These are phyloP conservation scores for Cladosporium cucumerinum DNA, from an alignment of 2,329 filamentous ascomycete species.

Conservation along the genomic window DNA sequence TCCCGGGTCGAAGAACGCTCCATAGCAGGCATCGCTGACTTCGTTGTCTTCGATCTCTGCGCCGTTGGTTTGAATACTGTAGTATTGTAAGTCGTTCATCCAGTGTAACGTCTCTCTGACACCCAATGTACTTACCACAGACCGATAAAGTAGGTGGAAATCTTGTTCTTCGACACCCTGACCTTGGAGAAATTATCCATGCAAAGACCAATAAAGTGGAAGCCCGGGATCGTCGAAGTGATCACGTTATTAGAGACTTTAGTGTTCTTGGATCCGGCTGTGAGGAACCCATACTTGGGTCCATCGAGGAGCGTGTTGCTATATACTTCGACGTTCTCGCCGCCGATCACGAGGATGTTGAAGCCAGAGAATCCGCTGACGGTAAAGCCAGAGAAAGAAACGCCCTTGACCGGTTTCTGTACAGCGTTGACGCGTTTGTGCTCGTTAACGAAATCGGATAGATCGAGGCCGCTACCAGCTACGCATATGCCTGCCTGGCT, in stretches of 20 bases:
- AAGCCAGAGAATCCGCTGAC: constrained; percentile 40
- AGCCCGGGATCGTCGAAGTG: constrained; percentile 15
- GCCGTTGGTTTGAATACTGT: constrained; percentile 34
- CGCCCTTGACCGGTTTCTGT: constrained; percentile 29
- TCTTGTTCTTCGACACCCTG: constrained; percentile 30
- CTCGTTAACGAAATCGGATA: constrained; percentile 29
- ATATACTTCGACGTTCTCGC: constrained; percentile 28
- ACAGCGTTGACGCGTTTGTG: constrained; percentile 34
- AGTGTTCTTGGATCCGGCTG: constrained; percentile 36
- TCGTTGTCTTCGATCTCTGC: constrained; percentile 36
- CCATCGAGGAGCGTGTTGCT: constrained; percentile 33
- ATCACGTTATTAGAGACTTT: constrained; percentile 32
- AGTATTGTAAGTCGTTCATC: not conserved
- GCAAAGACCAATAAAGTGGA: constrained; percentile 35
- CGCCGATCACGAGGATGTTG: constrained; percentile 39
- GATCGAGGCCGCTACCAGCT: constrained; percentile 29
- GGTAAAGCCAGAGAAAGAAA: constrained; percentile 32
- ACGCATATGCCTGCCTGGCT: constrained; percentile 39
- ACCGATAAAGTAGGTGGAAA: constrained; percentile 33
- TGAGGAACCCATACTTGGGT: constrained; percentile 36
- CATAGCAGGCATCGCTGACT: constrained; percentile 34
- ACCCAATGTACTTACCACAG: constrained; percentile 23
- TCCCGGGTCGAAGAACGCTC: constrained; percentile 36
- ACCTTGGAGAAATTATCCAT: constrained; percentile 37
- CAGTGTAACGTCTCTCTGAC: not conserved